Evolutionary conservation across 2,329 filamentous ascomycete species (phyloP).

Genomic region (Aspergillus ruber): DNA sequence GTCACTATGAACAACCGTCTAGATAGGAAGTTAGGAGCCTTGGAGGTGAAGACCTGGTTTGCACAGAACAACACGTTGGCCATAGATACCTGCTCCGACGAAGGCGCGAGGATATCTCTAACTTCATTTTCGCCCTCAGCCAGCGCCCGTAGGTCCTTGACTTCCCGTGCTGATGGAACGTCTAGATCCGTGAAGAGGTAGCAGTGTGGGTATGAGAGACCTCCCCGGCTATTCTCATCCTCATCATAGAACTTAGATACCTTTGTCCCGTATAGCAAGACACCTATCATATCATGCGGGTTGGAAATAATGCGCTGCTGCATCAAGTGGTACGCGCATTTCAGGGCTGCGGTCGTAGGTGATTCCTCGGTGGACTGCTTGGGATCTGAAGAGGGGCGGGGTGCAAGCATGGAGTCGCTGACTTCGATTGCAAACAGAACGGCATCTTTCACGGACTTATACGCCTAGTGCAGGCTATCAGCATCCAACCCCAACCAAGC

Average conservation of each 20-base stretch:
- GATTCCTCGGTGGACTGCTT: slow-evolving; percentile 76
- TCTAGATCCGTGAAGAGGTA: slow-evolving; percentile 87
- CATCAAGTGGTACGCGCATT: slow-evolving; percentile 93
- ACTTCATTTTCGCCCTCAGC: slow-evolving; percentile 72
- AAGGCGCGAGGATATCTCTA: slow-evolving; percentile 62
- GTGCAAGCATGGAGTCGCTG: slow-evolving; percentile 75
- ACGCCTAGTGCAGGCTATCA: slow-evolving; percentile 52
- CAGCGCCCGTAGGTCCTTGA: slow-evolving; percentile 69
- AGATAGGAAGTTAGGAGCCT: slow-evolving; percentile 88
- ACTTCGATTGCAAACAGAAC: slow-evolving; percentile 93
- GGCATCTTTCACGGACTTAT: slow-evolving; percentile 93
- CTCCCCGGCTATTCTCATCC: slow-evolving; percentile 50
- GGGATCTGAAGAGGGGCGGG: slow-evolving; percentile 56
- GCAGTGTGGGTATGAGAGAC: slow-evolving; percentile 75
- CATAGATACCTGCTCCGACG: slow-evolving; percentile 68
- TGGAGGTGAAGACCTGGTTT: slow-evolving; percentile 94
- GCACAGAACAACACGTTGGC: slow-evolving; percentile 88
- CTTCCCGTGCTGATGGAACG: slow-evolving; percentile 77
- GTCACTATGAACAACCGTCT: slow-evolving; percentile 92
- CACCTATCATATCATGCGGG: slow-evolving; percentile 94
- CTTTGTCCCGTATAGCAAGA: slow-evolving; percentile 84
- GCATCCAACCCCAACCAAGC: not conserved
- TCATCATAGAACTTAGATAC: slow-evolving; percentile 71
- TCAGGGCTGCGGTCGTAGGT: slow-evolving; percentile 74
- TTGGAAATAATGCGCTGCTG: slow-evolving; percentile 97